Base-by-base conservation (phyloP, 192 early-diverging fungal genomes). In the Mortierella hygrophila region DNA sequence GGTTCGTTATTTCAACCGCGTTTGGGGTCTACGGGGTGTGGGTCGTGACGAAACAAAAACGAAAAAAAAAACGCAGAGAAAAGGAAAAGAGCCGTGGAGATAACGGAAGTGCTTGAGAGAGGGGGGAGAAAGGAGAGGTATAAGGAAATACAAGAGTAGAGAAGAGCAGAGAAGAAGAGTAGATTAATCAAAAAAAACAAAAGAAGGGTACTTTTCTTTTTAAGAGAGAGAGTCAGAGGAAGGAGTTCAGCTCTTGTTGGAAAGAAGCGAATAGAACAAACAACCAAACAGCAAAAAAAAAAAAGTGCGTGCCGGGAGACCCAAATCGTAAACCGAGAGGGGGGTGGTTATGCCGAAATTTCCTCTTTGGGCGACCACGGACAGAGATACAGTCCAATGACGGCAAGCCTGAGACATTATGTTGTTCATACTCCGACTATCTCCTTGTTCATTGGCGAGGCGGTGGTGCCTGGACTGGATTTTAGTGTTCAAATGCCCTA, bases 191-290 rank as follows among this genome's bases (percentile, higher is more conserved):
- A 32, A 13, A 13, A 10, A 32, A 63, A 47, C 77, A 11, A 32
- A 32, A 32, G 26, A 32, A 32, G 29, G n/a, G 38, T 40, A 0
- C 38, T 40, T 40, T 29, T 65, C 2, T 7, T 60, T 23, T 60
- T 65, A 65, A 35, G 60, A 29, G 10, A 29, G 10, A 13, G 6
- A 7, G 23, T 46, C 11, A 8, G 60, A 65, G 11, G 10, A 52
- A 52, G 49, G 16, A 52, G 18, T 0, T 52, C 18, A 13, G 7
- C 44, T 55, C 21, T 55, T 55, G 52, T 3, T 60, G n/a, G 55
- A 46, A n/a, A 55, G 76, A 78, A 78, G 76, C 35, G 20, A 52
- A 70, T 78, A 16, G 76, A 78, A 78, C 60, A 65, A 65, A 65
- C 5, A 9, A 5, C 21, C 6, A 11, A 26, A n/a, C 26, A n/a